Evolutionary conservation across 1,139 yeast species (phyloP), one percentile per base, ranked within the genome.

Genomic region (Taphrina betulina): DNA sequence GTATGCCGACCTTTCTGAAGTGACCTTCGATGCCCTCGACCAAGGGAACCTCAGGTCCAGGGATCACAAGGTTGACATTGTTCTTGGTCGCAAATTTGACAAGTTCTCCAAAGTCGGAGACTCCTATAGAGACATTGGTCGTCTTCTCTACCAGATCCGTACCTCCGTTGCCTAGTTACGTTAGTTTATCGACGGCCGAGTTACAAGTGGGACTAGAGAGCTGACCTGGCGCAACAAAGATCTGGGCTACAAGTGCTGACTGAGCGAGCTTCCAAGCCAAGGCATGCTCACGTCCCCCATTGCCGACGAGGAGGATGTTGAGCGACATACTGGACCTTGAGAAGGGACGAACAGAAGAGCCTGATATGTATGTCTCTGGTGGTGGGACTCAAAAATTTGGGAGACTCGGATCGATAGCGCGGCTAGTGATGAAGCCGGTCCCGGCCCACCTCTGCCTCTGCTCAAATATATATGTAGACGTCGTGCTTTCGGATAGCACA

Each of bases 261-360:
- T 88, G 94, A 40, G 85, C 75, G 63, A 94, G 78, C 68, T 85
- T 86, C 96, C 96, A 90, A 17, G 88, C 85, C 63, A 94, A 78
- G 57, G 98, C 97, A 71, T 92, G 97, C 72, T 94, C 99, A 76
- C 99, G 89, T 65, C 98, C 99, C 68, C 99, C 99, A 73, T 86
- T 89, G 67, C 99, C 99, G 65, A 94, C 78, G 62, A 94, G 83
- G 62, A 94, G 82, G 64, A 92, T 59, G 23, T 53, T 53, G 31
- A 62, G 48, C 19, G 53, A 42, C 48, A 35, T 42, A 17, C 7
- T 26, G 31, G 10, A 40, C 33, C 22, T 29, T 16, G 50, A 51
- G 41, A 23, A 35, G 17, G 55, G 57, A 14, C 36, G 62, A 17
- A 80, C 90, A 65, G 80, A 79, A 58, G 95, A 92, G 14, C 98